Conservation (phyloP, 2,329 filamentous ascomycete species). For the Phoma sp. region DNA sequence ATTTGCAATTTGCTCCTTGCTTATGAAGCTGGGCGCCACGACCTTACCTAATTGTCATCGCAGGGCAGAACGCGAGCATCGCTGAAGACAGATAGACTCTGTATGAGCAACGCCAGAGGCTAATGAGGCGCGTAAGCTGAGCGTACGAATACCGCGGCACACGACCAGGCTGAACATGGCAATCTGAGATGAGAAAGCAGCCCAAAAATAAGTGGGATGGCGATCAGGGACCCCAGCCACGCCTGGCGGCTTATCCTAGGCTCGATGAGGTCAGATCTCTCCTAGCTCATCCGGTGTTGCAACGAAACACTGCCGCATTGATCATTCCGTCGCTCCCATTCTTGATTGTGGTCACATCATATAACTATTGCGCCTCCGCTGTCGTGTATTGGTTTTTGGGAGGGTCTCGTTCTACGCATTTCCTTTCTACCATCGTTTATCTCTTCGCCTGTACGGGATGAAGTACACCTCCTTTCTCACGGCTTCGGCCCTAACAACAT, state of each 20-base stretch:
- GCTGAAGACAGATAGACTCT: neutral
- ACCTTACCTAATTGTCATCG: neutral
- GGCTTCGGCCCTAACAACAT: conserved; percentile 37
- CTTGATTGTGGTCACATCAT: conserved; percentile 13
- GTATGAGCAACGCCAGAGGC: neutral
- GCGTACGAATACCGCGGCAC: neutral
- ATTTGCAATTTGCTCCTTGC: conserved; percentile 12
- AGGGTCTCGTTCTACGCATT: conserved; percentile 1
- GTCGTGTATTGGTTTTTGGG: neutral
- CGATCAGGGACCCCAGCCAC: conserved; percentile 19
- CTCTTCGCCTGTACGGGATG: conserved; percentile 28
- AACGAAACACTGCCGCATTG: conserved; percentile 16
- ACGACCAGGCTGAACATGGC: conserved; percentile 3
- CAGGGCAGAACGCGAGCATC: neutral
- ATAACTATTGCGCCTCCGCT: conserved; percentile 10
- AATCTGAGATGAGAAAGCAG: conserved; percentile 8
- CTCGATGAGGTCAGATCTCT: conserved; percentile 20
- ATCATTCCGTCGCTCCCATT: conserved; percentile 14
- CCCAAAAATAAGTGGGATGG: conserved; percentile 11
- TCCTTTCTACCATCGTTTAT: neutral
- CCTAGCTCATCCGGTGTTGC: conserved; percentile 18
- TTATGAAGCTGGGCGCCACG: neutral
- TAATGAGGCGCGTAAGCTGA: conserved; percentile 1
- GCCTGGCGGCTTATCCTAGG: conserved; percentile 9
- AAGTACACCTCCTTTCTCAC: conserved; percentile 35